Evolutionary conservation across 2,329 filamentous ascomycete species (phyloP).

Genomic region (Phyllosticta capitalensis): DNA sequence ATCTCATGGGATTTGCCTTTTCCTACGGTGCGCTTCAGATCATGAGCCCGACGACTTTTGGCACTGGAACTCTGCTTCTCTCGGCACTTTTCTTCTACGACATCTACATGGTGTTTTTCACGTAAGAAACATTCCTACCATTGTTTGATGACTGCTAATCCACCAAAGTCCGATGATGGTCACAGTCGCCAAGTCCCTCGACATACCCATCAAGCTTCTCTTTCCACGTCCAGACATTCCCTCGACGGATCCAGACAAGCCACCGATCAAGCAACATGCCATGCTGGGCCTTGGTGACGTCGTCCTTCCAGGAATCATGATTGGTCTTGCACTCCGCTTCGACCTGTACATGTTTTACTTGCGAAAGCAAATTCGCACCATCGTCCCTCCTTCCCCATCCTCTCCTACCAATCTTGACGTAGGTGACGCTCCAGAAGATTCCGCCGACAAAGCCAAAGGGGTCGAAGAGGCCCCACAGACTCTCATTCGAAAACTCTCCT

Average conservation of each 20-base stretch:
- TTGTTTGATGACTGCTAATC: slow-evolving; percentile 1
- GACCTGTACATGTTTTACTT: slow-evolving; percentile 81
- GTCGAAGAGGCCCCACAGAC: slow-evolving; percentile 5
- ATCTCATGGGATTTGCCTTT: slow-evolving; percentile 78
- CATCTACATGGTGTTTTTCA: slow-evolving; percentile 85
- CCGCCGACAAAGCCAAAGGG: neutral
- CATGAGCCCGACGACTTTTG: slow-evolving; percentile 81
- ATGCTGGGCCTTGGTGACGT: slow-evolving; percentile 95
- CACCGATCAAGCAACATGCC: slow-evolving; percentile 35
- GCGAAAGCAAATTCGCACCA: slow-evolving; percentile 44
- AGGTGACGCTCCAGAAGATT: neutral
- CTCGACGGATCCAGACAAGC: slow-evolving; percentile 32
- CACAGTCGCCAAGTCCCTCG: slow-evolving; percentile 76
- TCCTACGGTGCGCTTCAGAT: slow-evolving; percentile 74
- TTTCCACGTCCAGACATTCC: slow-evolving; percentile 57
- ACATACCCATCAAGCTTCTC: slow-evolving; percentile 86
- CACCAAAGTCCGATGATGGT: slow-evolving; percentile 63
- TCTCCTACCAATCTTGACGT: slow-evolving; percentile 3
- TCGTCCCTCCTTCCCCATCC: slow-evolving; percentile 8
- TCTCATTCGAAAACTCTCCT: slow-evolving; percentile 29
- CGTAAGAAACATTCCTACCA: slow-evolving; percentile 38
- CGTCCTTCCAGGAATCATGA: slow-evolving; percentile 82
- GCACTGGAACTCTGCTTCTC: slow-evolving; percentile 69
- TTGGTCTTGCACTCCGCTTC: slow-evolving; percentile 80
- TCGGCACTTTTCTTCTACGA: slow-evolving; percentile 85